These are phyloP conservation scores for Pugionium dolabratum DNA, from an alignment of 345 rosid species.

Conservation along the genomic window DNA sequence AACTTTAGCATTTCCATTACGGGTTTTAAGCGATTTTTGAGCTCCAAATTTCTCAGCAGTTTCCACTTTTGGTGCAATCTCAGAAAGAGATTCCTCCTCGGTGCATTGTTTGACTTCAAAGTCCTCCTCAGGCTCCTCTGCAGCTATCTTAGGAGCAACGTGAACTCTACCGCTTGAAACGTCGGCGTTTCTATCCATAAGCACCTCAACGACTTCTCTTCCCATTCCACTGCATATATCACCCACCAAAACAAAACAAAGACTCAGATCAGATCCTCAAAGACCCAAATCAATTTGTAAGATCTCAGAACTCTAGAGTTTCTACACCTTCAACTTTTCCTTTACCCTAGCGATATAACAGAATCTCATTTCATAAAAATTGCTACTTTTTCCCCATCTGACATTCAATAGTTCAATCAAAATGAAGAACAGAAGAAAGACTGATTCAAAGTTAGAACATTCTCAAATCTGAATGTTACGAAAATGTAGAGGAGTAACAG, in stretches of 20 bases:
- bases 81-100: conserved; percentile 14
- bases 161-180: conserved; percentile 48
- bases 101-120: conserved; percentile 61
- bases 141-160: conserved; percentile 49
- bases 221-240: conserved; percentile 65
- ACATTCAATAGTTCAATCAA: conserved; percentile 5
- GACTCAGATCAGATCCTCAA: no score
- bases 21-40: conserved; percentile 24
- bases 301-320: conserved; percentile 46
- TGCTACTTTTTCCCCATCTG: background rate
- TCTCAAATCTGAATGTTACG: conserved; percentile 18
- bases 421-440: background rate
- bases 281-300: conserved; percentile 48
- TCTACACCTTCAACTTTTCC: conserved; percentile 12
- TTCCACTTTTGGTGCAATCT: conserved; percentile 22
- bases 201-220: conserved; percentile 49
- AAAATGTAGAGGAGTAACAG: conserved; percentile 5
- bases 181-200: conserved; percentile 49
- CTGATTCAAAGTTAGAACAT: conserved; percentile 25
- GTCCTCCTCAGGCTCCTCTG: conserved; percentile 49
- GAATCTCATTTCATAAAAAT: conserved; percentile 12
- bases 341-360: conserved; percentile 7
- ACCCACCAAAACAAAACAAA: conserved; percentile 6
- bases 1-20: conserved; percentile 24
- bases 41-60: conserved; percentile 26